Percentiles rank a stretch among this genome's conserved stretches.
These are phyloP conservation scores for Cynanchum wilfordii DNA, from an alignment of 257 asterid genomes.

Conservation along the genomic window DNA sequence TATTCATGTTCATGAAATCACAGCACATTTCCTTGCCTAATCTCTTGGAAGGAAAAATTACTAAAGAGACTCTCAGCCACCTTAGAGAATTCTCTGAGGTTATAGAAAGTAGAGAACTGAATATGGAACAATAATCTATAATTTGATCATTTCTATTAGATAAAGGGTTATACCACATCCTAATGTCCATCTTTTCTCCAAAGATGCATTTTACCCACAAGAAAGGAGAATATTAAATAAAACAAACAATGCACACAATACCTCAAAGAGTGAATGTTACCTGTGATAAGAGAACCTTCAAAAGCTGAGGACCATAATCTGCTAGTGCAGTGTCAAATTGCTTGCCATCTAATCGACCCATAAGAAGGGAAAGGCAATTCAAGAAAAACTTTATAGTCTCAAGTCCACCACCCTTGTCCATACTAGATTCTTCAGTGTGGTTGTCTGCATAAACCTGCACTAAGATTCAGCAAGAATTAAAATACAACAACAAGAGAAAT, in stretches of 20 bases:
- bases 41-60: neutral
- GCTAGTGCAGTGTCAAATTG: conserved; percentile 50
- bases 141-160: neutral
- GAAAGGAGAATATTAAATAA: neutral
- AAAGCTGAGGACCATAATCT: conserved; percentile 66
- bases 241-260: neutral
- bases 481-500: conserved; percentile 5
- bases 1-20: neutral
- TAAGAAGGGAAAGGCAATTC: conserved; percentile 71
- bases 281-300: conserved; percentile 70
- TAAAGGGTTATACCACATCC: neutral
- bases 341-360: conserved; percentile 65
- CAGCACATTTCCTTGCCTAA: neutral
- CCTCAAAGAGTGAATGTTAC: conserved; percentile 34
- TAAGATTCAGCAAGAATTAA: conserved; percentile 22
- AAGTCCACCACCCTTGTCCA: conserved; percentile 43
- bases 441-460: conserved; percentile 70
- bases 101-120: neutral
- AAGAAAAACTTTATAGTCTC: conserved; percentile 71
- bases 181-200: neutral
- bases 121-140: neutral
- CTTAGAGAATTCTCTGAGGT: neutral
- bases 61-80: neutral
- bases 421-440: conserved; percentile 45
- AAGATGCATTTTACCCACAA: neutral